Evolutionary conservation across 371 early-diverging fungal genomes (phyloP).

Genomic region (Basidiobolus meristosporus): DNA sequence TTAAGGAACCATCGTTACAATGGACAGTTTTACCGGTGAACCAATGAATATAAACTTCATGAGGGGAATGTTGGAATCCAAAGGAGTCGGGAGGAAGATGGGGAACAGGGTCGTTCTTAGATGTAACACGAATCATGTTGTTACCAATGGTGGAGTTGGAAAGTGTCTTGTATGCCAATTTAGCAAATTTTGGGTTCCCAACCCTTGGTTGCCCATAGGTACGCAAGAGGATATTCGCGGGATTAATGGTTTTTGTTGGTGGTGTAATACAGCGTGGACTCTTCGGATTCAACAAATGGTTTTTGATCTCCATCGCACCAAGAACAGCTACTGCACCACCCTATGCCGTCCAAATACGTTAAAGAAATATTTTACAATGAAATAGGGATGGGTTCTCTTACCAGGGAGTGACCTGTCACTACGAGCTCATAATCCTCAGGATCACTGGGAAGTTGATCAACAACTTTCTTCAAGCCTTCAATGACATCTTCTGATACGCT

Average conservation of each 20-base stretch:
- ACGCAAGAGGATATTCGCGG: neutral
- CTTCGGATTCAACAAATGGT: no score
- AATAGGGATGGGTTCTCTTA: no score
- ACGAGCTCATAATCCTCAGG: no score
- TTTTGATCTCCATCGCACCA: neutral
- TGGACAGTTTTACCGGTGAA: no score
- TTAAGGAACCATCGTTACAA: no score
- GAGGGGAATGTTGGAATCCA: slow-evolving; percentile 1
- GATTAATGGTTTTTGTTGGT: neutral
- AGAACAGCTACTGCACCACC: slow-evolving; percentile 2
- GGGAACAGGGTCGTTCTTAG: neutral
- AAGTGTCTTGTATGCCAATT: neutral
- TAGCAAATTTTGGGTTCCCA: slow-evolving; percentile 1
- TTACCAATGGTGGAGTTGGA: no score
- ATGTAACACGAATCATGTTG: neutral
- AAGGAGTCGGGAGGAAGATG: neutral
- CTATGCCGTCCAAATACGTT: neutral
- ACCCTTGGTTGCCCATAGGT: slow-evolving; percentile 2
- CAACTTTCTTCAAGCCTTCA: neutral
- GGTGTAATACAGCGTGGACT: no score
- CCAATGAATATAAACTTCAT: no score
- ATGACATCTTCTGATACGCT: neutral
- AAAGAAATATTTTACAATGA: no score
- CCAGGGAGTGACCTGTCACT: no score
- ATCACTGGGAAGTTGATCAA: neutral